Evolutionary conservation across 306 rosid genomes (phyloP), one percentile per base, ranked within the genome.

Genomic region (Pterocarpus macrocarpus): DNA sequence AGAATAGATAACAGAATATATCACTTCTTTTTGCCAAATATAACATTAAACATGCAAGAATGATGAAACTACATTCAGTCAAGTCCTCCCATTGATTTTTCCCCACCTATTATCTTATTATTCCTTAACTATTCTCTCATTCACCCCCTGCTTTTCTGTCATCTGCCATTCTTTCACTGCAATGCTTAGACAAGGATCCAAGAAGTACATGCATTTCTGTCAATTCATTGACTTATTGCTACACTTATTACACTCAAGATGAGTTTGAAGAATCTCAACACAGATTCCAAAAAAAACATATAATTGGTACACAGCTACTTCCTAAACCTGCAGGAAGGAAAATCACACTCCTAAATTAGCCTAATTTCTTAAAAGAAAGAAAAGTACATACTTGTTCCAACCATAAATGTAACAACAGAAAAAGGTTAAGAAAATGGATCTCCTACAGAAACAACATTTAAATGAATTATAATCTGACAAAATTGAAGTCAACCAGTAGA

Each of bases 271-370:
- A 22, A 22, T 22, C 28, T 22, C 28, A 22, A 22, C 28, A 22
- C 28, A 22, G 1, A 22, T 22, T 22, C 28, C 28, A 22, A 22
- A 22, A 22, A 22, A 22, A 22, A 22, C 28, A 22, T 22, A 22
- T 22, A 22, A 22, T 22, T 22, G 28, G 28, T 22, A 22, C 28
- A 22, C 28, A 22, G 28, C 64, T 61, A 66, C 17, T 71, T 36
- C 44, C 45, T 45, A 49, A 5, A 68, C 41, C 55, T 49, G 47
- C n/a, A 49, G 65, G 49, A 56, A 49, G 16, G 78, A 62, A 53
- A 76, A 50, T 58, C 22, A 41, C 41, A 32, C 67, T 38, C 10
- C 17, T 73, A 69, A 79, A 78, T 43, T 69, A 76, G 72, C 77
- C 39, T 53, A 49, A 82, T 47, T 67, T 69, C 64, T 81, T 5